A percentile compares a stretch with the other conserved stretches of the same genome.
Evolutionary conservation across 371 early-diverging fungal genomes (phyloP).

Genomic region (Amoeboradix gromovi): DNA sequence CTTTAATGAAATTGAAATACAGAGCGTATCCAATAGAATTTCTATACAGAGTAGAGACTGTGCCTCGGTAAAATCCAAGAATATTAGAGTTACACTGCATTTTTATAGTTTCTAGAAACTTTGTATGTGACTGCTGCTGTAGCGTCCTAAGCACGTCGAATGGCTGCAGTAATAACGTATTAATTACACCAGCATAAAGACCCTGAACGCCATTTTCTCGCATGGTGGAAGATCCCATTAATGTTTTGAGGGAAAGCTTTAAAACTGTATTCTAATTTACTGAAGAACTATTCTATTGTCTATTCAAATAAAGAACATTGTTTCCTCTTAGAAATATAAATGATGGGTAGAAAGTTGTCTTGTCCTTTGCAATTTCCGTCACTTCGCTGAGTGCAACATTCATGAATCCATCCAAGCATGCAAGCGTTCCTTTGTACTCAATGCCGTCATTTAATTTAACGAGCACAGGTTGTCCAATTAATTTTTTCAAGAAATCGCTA

Average conservation of each 20-base stretch:
- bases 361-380: background rate
- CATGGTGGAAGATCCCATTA: no score
- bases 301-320: background rate
- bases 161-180: background rate
- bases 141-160: background rate
- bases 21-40: background rate
- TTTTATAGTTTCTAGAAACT: background rate
- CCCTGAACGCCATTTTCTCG: background rate
- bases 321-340: background rate
- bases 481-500: conserved; percentile 44
- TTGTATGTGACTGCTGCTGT: background rate
- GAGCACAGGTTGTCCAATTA: conserved; percentile 48
- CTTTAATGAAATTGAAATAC: background rate
- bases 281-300: no score
- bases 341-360: background rate
- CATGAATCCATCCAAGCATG: conserved; percentile 96
- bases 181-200: background rate
- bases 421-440: conserved; percentile 63
- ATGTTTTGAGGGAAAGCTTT: no score
- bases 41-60: background rate
- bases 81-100: background rate
- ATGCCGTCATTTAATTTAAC: conserved; percentile 79
- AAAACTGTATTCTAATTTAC: no score
- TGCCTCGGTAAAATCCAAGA: background rate
- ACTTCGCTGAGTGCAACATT: conserved; percentile 74